Evolutionary conservation across 1,284 basidiomycete genomes (phyloP).

Genomic region (Marasmius tenuissimus): DNA sequence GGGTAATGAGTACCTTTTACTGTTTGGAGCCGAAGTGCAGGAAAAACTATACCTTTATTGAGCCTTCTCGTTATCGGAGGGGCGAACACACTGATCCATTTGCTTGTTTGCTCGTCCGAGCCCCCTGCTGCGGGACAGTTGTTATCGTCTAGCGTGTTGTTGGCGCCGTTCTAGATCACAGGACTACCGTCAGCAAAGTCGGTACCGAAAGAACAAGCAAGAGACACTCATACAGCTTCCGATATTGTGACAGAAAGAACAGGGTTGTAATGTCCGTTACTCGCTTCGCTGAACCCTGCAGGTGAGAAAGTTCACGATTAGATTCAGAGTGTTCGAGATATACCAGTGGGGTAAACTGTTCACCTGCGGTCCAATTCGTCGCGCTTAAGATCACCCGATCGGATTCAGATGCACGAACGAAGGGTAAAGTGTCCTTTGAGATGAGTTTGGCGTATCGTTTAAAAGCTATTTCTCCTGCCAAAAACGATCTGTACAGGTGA

Average conservation of each 20-base stretch:
- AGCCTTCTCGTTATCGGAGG: constrained; percentile 60
- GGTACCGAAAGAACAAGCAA: constrained; percentile 2
- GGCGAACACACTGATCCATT: constrained; percentile 59
- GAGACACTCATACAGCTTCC: constrained; percentile 38
- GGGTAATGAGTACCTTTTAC: background rate
- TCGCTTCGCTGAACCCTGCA: constrained; percentile 54
- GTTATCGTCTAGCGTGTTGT: constrained; percentile 73
- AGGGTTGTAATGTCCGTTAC: constrained; percentile 38
- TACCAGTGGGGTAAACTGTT: constrained; percentile 9
- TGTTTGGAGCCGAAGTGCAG: background rate
- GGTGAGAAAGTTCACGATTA: background rate
- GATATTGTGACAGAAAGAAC: constrained; percentile 52
- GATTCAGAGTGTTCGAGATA: background rate
- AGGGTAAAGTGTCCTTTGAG: constrained; percentile 48
- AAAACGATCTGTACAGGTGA: constrained; percentile 41
- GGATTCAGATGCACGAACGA: constrained; percentile 64
- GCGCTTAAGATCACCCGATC: constrained; percentile 68
- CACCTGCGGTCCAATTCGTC: constrained; percentile 71
- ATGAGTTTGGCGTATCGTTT: constrained; percentile 53
- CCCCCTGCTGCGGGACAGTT: constrained; percentile 64
- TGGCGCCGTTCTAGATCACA: constrained; percentile 35
- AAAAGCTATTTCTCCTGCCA: constrained; percentile 49
- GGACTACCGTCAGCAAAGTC: constrained; percentile 7
- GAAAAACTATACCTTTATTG: constrained; percentile 38
- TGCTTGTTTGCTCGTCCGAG: constrained; percentile 40